These are phyloP conservation scores for Cladosporium colombiae DNA, from an alignment of 2,329 filamentous ascomycete species.

Conservation along the genomic window DNA sequence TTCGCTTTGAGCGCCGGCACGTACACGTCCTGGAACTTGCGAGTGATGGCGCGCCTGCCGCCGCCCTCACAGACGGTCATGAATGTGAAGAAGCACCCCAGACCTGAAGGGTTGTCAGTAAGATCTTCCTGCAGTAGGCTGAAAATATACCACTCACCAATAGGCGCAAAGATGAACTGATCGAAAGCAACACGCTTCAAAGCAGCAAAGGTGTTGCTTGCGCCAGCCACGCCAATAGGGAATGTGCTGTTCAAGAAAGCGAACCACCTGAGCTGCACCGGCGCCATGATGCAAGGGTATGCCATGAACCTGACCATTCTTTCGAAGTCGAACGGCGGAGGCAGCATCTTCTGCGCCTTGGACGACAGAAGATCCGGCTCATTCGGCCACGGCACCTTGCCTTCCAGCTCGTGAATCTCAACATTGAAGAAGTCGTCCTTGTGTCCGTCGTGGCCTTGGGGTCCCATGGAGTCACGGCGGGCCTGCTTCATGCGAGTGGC, in stretches of 20 bases:
- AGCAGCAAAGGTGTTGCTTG: constrained; percentile 64
- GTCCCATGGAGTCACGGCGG: constrained; percentile 49
- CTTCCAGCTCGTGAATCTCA: constrained; percentile 84
- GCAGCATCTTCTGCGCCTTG: constrained; percentile 53
- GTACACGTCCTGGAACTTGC: constrained; percentile 93
- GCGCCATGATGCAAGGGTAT: constrained; percentile 95
- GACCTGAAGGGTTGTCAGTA: constrained; percentile 49
- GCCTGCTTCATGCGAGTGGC: constrained; percentile 66
- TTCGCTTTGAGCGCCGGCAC: constrained; percentile 93
- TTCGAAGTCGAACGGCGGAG: constrained; percentile 93
- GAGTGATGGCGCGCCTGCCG: constrained; percentile 71
- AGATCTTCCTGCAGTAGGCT: not conserved
- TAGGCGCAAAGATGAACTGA: constrained; percentile 86
- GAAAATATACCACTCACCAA: constrained; percentile 3
- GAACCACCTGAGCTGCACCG: constrained; percentile 95
- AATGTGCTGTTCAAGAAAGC: constrained; percentile 78
- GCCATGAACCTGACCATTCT: constrained; percentile 93
- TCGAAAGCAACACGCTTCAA: constrained; percentile 90
- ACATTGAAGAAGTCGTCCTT: constrained; percentile 76
- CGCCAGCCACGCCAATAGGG: constrained; percentile 62
- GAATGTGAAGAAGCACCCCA: constrained; percentile 87
- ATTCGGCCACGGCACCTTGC: constrained; percentile 67
- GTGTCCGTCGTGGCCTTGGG: constrained; percentile 55
- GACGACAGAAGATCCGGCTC: constrained; percentile 67
- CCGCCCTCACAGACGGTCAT: constrained; percentile 97